Conservation (phyloP, 495 filamentous ascomycete species). For the Letharia lupina region DNA sequence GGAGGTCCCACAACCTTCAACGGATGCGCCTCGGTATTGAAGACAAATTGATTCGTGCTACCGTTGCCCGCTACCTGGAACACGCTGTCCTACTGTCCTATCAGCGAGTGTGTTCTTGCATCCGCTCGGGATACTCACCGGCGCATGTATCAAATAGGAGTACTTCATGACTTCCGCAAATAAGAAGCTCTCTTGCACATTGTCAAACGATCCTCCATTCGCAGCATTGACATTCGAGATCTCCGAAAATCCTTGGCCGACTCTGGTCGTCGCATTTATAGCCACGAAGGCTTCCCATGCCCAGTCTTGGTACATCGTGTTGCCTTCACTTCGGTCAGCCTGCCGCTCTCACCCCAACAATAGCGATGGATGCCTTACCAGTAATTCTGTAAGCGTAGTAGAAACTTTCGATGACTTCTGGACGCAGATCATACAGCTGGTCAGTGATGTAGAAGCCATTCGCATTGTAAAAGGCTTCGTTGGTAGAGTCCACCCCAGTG, state of each 20-base stretch:
- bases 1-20: conserved; percentile 42
- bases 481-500: conserved; percentile 35
- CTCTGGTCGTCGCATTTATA: conserved; percentile 57
- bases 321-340: conserved; percentile 18
- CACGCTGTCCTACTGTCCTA: conserved; percentile 41
- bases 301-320: conserved; percentile 64
- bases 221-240: conserved; percentile 47
- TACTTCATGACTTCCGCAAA: conserved; percentile 92
- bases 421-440: conserved; percentile 59
- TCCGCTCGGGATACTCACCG: conserved; percentile 20
- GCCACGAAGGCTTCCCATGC: conserved; percentile 72
- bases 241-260: conserved; percentile 57
- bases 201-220: conserved; percentile 58
- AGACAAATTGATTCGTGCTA: conserved; percentile 58
- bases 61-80: conserved; percentile 54
- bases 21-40: conserved; percentile 81
- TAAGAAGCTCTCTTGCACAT: conserved; percentile 83
- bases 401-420: conserved; percentile 79
- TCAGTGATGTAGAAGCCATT: conserved; percentile 69
- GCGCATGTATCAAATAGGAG: conserved; percentile 57
- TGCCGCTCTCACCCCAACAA: background rate
- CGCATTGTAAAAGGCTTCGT: conserved; percentile 50
- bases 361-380: conserved; percentile 44
- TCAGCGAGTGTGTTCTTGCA: conserved; percentile 16
- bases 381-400: conserved; percentile 85